Evolutionary conservation across 306 rosid genomes (phyloP), one percentile per base, ranked within the genome.

Genomic region (Elaeagnus macrophylla): DNA sequence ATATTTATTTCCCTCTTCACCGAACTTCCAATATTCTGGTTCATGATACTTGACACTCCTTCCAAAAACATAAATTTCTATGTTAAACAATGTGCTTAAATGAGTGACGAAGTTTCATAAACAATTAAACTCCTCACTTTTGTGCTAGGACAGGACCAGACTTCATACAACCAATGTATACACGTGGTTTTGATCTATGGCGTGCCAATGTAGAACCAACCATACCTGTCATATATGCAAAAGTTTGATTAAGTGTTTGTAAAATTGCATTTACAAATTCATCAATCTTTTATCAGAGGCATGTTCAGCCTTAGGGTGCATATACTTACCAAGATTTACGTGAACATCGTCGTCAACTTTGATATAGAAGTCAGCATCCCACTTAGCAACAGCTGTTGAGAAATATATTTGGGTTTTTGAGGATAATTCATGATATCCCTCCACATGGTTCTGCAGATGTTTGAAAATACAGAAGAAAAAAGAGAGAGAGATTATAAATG

Each of bases 281-380:
- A 6, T 14, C 14, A 3, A 2, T 38, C 13, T 44, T 43, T 38
- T 2, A 49, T 59, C 50, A 63, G 48, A 68, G 19, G 44, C 10
- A 56, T 9, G 15, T 15, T 25, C 32, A 25, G 32, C 32, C 4
- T 25, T 6, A 14, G 5, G 32, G 38, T 20, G 40, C 32, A 52
- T 42, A 53, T 10, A 65, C 77, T 55, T 56, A 79, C 85, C 85
- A 51, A 79, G 74, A 63, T 79, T 79, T 59, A 79, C 51, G 70
- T 76, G 82, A 61, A 79, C 82, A 76, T 79, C 85, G 40, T 79
- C 85, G 13, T 79, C 84, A 62, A 79, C 84, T 75, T 75, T 79
- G 68, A 79, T 79, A 44, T 64, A 79, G 69, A 79, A 79, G 66
- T 79, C 81, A 46, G 84, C 84, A 72, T 79, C 84, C 84, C 84